Conservation (phyloP, 768 basidiomycete genomes). For the Hygrocybe coccinea region DNA sequence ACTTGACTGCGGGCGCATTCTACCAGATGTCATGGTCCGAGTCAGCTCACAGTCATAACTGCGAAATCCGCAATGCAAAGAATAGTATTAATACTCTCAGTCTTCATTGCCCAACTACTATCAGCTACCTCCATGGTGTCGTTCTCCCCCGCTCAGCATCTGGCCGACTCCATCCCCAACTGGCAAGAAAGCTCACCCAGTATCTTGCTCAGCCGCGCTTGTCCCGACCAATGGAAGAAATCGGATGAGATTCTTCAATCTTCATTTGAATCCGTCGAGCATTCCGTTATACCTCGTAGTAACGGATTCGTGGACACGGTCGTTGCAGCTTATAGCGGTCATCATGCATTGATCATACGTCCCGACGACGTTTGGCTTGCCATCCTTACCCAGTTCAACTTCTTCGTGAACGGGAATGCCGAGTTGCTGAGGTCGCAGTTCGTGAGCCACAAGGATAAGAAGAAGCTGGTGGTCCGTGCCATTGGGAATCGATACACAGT, state of each 20-base stretch:
- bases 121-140: no score
- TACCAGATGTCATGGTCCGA: no score
- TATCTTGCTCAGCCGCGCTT: no score
- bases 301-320: slow-evolving; percentile 36
- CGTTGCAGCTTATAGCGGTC: slow-evolving; percentile 32
- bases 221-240: no score
- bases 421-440: slow-evolving; percentile 33
- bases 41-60: no score
- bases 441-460: slow-evolving; percentile 32
- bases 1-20: no score
- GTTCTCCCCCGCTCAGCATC: no score
- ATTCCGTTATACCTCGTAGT: slow-evolving; percentile 17
- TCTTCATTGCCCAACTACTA: no score
- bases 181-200: no score
- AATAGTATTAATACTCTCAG: no score
- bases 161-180: no score
- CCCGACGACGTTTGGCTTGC: slow-evolving; percentile 37
- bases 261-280: not conserved
- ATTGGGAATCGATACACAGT: slow-evolving; percentile 15
- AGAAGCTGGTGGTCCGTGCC: slow-evolving; percentile 23
- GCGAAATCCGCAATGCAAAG: no score
- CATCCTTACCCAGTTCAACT: slow-evolving; percentile 33
- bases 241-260: not conserved
- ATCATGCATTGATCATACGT: slow-evolving; percentile 18
- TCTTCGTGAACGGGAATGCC: slow-evolving; percentile 27